These are phyloP conservation scores for Colletotrichum caudatum DNA, from an alignment of 2,329 filamentous ascomycete genomes.

Conservation along the genomic window DNA sequence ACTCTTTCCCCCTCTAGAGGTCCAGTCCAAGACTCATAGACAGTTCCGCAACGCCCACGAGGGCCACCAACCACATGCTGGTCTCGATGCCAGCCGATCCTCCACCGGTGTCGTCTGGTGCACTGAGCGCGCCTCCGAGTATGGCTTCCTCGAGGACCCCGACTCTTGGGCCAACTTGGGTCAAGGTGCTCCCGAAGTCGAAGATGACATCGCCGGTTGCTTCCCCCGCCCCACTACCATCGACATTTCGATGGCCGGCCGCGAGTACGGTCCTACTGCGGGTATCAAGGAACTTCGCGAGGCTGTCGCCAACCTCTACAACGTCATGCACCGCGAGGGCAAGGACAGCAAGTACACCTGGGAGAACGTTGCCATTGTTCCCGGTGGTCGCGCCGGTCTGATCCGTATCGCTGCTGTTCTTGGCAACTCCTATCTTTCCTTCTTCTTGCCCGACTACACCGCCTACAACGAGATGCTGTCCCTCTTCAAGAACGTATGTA, in stretches of 20 bases:
- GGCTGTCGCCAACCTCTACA: conserved; percentile 92
- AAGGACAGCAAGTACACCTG: conserved; percentile 93
- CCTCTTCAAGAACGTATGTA: conserved; percentile 84
- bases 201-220: conserved; percentile 90
- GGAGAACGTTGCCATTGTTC: conserved; percentile 98
- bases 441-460: conserved; percentile 96
- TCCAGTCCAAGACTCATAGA: conserved; percentile 84
- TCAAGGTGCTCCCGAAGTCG: conserved; percentile 93
- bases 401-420: conserved; percentile 95
- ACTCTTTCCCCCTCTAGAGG: conserved; percentile 66
- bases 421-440: conserved; percentile 91
- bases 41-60: conserved; percentile 92
- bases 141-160: conserved; percentile 87
- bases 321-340: conserved; percentile 88
- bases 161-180: conserved; percentile 91
- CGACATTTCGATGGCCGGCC: conserved; percentile 79
- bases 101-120: conserved; percentile 97
- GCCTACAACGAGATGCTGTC: conserved; percentile 98
- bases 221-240: conserved; percentile 85
- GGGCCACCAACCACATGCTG: conserved; percentile 90
- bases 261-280: conserved; percentile 94
- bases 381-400: conserved; percentile 89
- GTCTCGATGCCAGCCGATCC: conserved; percentile 86
- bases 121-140: conserved; percentile 86
- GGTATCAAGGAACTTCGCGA: conserved; percentile 92